These are phyloP conservation scores for Colletotrichum paranaense DNA, from an alignment of 2,329 filamentous ascomycete species.

Conservation along the genomic window DNA sequence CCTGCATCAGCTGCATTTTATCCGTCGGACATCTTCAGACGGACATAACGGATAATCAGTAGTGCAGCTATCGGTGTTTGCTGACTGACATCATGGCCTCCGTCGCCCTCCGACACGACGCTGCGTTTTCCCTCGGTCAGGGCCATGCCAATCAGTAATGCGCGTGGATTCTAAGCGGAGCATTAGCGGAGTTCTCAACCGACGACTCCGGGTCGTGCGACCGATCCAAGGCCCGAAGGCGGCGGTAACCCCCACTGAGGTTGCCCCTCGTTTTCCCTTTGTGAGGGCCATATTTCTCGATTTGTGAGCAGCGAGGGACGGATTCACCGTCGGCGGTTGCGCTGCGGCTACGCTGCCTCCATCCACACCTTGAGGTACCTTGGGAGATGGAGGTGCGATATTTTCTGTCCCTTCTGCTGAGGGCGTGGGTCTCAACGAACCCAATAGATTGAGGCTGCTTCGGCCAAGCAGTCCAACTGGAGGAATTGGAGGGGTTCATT, in stretches of 20 bases:
- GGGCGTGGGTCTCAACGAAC: constrained; percentile 34
- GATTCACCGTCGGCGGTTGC: constrained; percentile 11
- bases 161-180: constrained; percentile 34
- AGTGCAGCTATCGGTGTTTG: constrained; percentile 13
- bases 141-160: constrained; percentile 31
- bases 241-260: constrained; percentile 25
- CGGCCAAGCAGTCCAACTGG: constrained; percentile 29
- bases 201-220: constrained; percentile 27
- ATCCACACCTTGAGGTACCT: constrained; percentile 32
- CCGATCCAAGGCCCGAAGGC: constrained; percentile 34
- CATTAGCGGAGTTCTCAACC: constrained; percentile 31
- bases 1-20: constrained; percentile 28
- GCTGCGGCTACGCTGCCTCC: background rate
- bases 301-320: constrained; percentile 30
- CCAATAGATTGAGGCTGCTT: constrained; percentile 29
- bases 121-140: constrained; percentile 9
- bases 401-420: constrained; percentile 33
- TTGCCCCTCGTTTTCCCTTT: constrained; percentile 25
- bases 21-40: constrained; percentile 15
- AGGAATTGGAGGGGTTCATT: constrained; percentile 28
- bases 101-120: background rate
- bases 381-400: constrained; percentile 33
- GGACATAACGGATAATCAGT: constrained; percentile 25
- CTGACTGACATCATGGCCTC: constrained; percentile 28
- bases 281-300: constrained; percentile 26